phyloP scores from a whole-genome alignment of 331 rosid species.

The Malus hybrid region DNA sequence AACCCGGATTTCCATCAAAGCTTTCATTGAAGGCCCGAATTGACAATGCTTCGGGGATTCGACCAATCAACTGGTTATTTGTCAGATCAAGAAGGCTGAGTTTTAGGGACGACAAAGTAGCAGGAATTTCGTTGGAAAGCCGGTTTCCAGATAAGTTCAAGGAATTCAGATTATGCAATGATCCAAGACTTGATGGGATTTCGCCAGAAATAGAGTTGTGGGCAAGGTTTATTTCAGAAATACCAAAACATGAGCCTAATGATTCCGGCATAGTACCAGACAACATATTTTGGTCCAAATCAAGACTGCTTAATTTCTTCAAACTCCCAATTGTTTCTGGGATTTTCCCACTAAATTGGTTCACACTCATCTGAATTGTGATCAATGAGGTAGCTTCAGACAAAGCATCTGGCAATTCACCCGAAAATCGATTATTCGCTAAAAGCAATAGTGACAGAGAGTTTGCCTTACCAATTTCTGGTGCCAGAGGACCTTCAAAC shows the following conservation, averaged over 20 bases:
- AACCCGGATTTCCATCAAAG: slow-evolving; percentile 38
- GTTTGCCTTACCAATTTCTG: slow-evolving; percentile 62
- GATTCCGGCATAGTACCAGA: slow-evolving; percentile 70
- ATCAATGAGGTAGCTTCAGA: slow-evolving; percentile 56
- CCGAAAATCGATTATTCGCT: slow-evolving; percentile 53
- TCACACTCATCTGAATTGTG: slow-evolving; percentile 41
- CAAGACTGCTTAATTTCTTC: slow-evolving; percentile 43
- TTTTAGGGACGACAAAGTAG: slow-evolving; percentile 39
- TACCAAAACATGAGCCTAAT: slow-evolving; percentile 58
- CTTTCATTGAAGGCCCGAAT: slow-evolving; percentile 56
- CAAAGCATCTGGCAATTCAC: slow-evolving; percentile 53
- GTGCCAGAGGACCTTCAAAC: slow-evolving; percentile 66
- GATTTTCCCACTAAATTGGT: slow-evolving; percentile 55
- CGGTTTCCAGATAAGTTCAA: slow-evolving; percentile 66
- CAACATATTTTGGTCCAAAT: slow-evolving; percentile 47
- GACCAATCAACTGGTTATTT: slow-evolving; percentile 56
- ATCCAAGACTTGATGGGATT: slow-evolving; percentile 58
- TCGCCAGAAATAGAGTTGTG: slow-evolving; percentile 52
- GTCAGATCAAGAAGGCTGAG: slow-evolving; percentile 85
- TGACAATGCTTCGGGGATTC: slow-evolving; percentile 55
- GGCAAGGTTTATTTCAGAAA: slow-evolving; percentile 57
- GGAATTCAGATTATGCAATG: slow-evolving; percentile 61
- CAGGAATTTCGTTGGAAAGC: slow-evolving; percentile 69
- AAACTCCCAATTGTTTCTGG: slow-evolving; percentile 65
- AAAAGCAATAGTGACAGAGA: slow-evolving; percentile 55